Conservation (phyloP, 257 asterid species). For the Primulina tabacum region DNA sequence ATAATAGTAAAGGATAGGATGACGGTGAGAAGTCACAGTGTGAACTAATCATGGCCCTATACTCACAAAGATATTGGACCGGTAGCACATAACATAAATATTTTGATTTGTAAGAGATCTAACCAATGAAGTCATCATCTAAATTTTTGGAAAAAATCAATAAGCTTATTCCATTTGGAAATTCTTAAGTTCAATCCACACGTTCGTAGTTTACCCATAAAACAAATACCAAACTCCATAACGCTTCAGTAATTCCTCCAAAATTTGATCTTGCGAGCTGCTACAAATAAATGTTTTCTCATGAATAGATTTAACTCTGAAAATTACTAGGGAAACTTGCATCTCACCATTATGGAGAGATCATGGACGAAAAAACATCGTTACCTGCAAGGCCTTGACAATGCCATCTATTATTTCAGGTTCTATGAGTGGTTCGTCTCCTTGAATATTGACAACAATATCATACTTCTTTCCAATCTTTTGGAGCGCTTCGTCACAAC, state of each 20-base stretch:
- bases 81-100: neutral
- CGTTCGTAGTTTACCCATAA: neutral
- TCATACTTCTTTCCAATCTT: slow-evolving; percentile 68
- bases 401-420: slow-evolving; percentile 86
- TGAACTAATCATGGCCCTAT: neutral
- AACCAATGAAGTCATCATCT: neutral
- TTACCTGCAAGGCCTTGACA: slow-evolving; percentile 79
- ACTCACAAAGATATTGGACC: neutral
- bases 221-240: neutral
- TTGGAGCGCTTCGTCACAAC: slow-evolving; percentile 79
- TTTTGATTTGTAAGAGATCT: too few species aligned
- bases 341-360: neutral
- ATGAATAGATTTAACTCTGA: neutral
- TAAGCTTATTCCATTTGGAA: neutral
- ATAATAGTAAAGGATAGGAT: too few species aligned
- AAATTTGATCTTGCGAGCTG: neutral
- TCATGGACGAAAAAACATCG: neutral
- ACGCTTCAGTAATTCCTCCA: neutral
- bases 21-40: too few species aligned
- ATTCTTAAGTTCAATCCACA: neutral
- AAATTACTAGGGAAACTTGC: neutral
- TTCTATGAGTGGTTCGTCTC: slow-evolving; percentile 94
- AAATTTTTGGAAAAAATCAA: neutral
- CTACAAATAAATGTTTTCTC: neutral
- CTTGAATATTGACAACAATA: slow-evolving; percentile 85